Base-by-base conservation (phyloP, 305 asterid genomes). In the Fraxinus nigra region DNA sequence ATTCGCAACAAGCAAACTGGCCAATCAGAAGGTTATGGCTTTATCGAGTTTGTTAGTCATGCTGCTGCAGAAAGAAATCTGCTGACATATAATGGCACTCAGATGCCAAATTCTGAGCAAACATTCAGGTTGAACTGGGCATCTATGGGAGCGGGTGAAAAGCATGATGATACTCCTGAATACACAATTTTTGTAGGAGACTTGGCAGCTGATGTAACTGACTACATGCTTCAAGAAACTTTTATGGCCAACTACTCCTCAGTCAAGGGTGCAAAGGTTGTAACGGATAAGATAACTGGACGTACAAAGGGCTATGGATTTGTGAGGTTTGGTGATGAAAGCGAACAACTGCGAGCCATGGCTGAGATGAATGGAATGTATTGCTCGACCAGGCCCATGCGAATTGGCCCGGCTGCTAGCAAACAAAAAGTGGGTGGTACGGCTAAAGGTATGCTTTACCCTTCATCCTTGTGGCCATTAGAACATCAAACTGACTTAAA, bases 401-500 rank as follows among this genome's bases (percentile, higher is more conserved):
- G 97, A 61, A 86, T 93, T 83, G 97, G 97, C 34, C 95, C 92
- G 9, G 97, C 97, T 80, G 94, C 97, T 79, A 91, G 89, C 89
- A 92, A 93, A 81, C 93, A 92, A 83, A 87, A 85, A 83, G 76
- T 87, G 35, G 93, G 91, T 79, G 87, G 88, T 63, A 92, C 86
- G 87, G 86, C 88, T 73, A 86, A 86, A 85, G 97, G 97, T 92
- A 87, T 87, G 85, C 51, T 35, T 51, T 65, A 4, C 35, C 59
- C 18, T 40, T 26, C 8, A 72, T 54, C n/a, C 48, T 13, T 65
- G 48, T 32, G 14, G 40, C 77, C 78, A 69, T 37, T 77, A 37
- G 61, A 73, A 76, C 77, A 43, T 33, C 11, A 14, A 30, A 28
- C 79, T 59, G 37, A 43, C 32, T 78, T 79, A 30, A 34, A 73